Evolutionary conservation across 306 rosid genomes (phyloP).

Genomic region (Gleditsia sinensis): DNA sequence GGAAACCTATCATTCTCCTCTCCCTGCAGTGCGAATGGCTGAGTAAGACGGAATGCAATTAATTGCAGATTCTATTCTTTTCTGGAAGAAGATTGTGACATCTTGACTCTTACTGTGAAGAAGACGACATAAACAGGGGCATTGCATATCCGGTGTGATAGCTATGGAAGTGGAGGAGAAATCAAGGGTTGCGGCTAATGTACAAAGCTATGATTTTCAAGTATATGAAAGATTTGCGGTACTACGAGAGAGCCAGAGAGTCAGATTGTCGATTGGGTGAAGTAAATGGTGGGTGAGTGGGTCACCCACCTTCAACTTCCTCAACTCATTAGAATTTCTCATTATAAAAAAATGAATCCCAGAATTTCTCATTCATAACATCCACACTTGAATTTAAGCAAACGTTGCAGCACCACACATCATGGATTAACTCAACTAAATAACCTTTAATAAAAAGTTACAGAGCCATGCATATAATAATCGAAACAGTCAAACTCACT

Average conservation of each 20-base stretch:
- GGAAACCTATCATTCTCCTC: background rate
- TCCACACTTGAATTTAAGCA: too few relatives aligned
- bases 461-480: too few relatives aligned
- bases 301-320: background rate
- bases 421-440: too few relatives aligned
- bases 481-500: too few relatives aligned
- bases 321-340: background rate
- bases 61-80: background rate
- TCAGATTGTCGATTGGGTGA: background rate
- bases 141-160: background rate
- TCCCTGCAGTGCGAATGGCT: conserved; percentile 8
- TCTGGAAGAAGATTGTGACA: background rate
- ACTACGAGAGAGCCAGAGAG: background rate
- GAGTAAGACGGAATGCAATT: background rate
- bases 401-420: too few relatives aligned
- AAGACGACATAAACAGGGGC: background rate
- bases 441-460: too few relatives aligned
- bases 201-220: background rate
- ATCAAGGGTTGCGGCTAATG: background rate
- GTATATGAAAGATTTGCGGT: background rate
- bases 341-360: background rate
- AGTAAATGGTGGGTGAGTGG: background rate
- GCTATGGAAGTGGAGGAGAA: background rate
- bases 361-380: background rate
- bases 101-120: background rate